Evolutionary conservation across 306 rosid genomes (phyloP).

Genomic region (Albizia julibrissin): DNA sequence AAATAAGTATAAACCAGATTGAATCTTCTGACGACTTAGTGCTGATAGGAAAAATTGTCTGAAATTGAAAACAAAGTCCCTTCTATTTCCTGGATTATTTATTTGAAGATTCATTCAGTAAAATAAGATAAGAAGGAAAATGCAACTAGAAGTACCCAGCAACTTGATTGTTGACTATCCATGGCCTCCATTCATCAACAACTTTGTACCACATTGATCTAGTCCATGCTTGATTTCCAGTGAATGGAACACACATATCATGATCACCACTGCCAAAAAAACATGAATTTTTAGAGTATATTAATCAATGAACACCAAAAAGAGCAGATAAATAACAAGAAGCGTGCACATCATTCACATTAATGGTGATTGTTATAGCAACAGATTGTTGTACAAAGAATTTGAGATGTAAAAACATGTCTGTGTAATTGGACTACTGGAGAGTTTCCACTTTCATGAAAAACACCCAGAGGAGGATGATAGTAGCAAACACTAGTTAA

Average conservation of each 20-base stretch:
- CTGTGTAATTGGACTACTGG: background rate
- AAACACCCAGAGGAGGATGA: background rate
- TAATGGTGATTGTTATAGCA: background rate
- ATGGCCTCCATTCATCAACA: conserved; percentile 87
- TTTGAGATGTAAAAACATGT: background rate
- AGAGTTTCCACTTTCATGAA: background rate
- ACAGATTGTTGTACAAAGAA: background rate
- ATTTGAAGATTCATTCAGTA: background rate
- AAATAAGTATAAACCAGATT: background rate
- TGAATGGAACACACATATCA: conserved; percentile 93
- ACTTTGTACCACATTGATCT: conserved; percentile 74
- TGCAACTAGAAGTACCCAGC: conserved; percentile 58
- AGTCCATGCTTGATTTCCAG: conserved; percentile 88
- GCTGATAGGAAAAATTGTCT: background rate
- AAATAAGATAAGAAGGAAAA: conserved; percentile 1
- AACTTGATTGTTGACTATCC: conserved; percentile 73
- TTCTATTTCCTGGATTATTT: background rate
- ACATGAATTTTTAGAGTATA: background rate
- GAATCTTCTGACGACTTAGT: background rate
- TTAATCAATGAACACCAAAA: background rate
- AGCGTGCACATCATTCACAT: background rate
- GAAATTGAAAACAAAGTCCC: background rate
- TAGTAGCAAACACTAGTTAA: background rate
- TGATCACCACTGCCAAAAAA: conserved; percentile 81
- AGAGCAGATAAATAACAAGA: background rate